Evolutionary conservation across 2,329 filamentous ascomycete genomes (phyloP).

Genomic region (Remersonia thermophila): DNA sequence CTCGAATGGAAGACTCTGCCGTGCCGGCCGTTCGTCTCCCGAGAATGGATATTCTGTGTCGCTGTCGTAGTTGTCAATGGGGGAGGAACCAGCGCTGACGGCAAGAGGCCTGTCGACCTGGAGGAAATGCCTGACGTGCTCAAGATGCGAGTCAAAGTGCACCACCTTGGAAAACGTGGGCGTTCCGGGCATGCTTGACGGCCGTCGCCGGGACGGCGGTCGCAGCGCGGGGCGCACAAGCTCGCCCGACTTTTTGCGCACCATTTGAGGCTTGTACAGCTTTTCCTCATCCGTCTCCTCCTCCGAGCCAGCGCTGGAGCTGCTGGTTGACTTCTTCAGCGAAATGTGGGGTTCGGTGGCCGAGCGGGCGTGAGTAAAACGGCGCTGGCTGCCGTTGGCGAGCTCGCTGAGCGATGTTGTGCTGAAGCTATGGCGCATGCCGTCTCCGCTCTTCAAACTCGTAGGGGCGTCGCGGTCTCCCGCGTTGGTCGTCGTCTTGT

Average conservation of each 20-base stretch:
- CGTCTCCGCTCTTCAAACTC: conserved; percentile 23
- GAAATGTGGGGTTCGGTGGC: conserved; percentile 42
- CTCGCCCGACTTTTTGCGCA: conserved; percentile 96
- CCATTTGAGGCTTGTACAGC: conserved; percentile 69
- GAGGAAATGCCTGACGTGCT: conserved; percentile 91
- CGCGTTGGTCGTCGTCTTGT: conserved; percentile 20
- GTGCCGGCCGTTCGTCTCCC: conserved; percentile 30
- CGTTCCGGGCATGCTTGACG: conserved; percentile 94
- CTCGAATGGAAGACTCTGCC: conserved; percentile 48
- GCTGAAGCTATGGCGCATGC: conserved; percentile 36
- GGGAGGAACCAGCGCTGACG: conserved; percentile 87
- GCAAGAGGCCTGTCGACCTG: conserved; percentile 91
- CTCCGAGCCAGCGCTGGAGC: conserved; percentile 41
- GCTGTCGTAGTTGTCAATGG: conserved; percentile 75
- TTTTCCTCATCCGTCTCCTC: conserved; percentile 52
- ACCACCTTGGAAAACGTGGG: conserved; percentile 93
- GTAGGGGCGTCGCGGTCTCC: conserved; percentile 26
- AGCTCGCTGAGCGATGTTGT: conserved; percentile 33
- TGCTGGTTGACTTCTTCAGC: conserved; percentile 33
- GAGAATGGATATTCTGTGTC: conserved; percentile 84
- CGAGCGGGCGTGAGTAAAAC: conserved; percentile 39
- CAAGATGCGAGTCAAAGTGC: conserved; percentile 94
- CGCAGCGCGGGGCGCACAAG: conserved; percentile 85
- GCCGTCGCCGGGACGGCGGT: conserved; percentile 63
- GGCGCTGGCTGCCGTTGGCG: conserved; percentile 26